phyloP scores from a whole-genome alignment of 352 stramenopile species.

The Thraustotheca clavata region DNA sequence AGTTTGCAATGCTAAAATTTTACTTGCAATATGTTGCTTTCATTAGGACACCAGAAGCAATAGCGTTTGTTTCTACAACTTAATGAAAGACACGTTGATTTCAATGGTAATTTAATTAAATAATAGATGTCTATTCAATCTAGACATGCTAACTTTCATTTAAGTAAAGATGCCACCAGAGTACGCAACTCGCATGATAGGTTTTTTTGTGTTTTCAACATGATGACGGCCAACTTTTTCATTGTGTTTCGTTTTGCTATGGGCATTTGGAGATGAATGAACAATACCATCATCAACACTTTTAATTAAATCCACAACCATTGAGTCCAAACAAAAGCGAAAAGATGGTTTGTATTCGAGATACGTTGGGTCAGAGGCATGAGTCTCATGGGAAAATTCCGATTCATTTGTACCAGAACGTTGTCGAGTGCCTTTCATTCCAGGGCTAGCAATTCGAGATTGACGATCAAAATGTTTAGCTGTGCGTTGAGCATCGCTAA shows the following conservation, averaged over 20 bases:
- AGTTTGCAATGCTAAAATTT: too few species aligned
- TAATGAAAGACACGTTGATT: too few species aligned
- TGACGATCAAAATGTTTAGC: too few species aligned
- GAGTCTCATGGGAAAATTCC: not conserved
- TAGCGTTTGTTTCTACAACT: too few species aligned
- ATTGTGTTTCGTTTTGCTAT: not conserved
- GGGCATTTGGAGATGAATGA: not conserved
- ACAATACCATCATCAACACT: not conserved
- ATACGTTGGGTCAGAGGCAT: not conserved
- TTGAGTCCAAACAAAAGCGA: not conserved
- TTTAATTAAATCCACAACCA: not conserved
- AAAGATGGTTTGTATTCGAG: slow-evolving; percentile 13
- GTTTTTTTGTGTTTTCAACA: not conserved
- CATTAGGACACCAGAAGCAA: too few species aligned
- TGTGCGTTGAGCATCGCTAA: not conserved
- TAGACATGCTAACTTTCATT: not conserved
- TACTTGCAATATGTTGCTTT: too few species aligned
- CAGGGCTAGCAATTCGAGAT: too few species aligned
- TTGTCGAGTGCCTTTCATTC: not conserved
- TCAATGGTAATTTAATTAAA: slow-evolving; percentile 10
- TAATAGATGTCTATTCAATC: not conserved
- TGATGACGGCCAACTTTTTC: not conserved
- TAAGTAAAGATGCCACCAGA: not conserved
- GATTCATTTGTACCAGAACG: slow-evolving; percentile 3
- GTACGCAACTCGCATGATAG: not conserved